Evolutionary conservation across 129 eudicot genomes (phyloP).

Genomic region (Kitagawia praeruptora): DNA sequence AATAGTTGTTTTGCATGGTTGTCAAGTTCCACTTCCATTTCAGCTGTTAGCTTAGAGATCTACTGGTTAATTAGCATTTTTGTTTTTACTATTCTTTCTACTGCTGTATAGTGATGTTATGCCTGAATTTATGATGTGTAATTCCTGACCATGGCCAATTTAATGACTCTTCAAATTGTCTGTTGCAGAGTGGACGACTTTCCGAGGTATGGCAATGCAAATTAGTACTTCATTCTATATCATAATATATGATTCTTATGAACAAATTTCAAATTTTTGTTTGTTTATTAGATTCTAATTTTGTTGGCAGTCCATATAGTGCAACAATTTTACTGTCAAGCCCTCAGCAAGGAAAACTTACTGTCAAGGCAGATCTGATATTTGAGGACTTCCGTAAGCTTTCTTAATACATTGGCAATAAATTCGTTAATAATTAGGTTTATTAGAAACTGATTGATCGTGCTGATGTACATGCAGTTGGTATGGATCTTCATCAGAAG

Average conservation of each 20-base stretch:
- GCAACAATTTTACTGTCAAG: slow-evolving; percentile 49
- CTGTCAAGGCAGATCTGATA: slow-evolving; percentile 73
- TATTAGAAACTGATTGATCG: slow-evolving; percentile 2
- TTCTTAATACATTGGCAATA: neutral
- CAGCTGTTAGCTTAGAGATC: slow-evolving; percentile 1
- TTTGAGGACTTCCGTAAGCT: slow-evolving; percentile 78
- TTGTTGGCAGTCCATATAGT: slow-evolving; percentile 70
- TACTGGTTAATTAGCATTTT: neutral
- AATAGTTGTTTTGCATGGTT: neutral
- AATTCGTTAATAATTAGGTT: neutral
- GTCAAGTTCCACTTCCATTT: neutral
- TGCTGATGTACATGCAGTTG: slow-evolving; percentile 55
- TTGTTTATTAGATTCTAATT: slow-evolving; percentile 6
- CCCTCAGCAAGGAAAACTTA: slow-evolving; percentile 69
- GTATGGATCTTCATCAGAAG: slow-evolving; percentile 77
- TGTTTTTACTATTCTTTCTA: neutral
- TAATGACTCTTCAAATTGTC: slow-evolving; percentile 19
- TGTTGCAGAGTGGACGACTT: slow-evolving; percentile 85
- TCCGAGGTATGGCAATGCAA: slow-evolving; percentile 43
- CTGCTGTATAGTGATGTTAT: neutral
- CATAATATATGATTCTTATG: neutral
- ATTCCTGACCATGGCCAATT: neutral
- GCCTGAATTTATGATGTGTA: neutral
- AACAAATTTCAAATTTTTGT: neutral
- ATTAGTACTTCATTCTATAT: neutral